Evolutionary conservation across 148 eudicot species (phyloP).

Genomic region (Rhododendron henanense): DNA sequence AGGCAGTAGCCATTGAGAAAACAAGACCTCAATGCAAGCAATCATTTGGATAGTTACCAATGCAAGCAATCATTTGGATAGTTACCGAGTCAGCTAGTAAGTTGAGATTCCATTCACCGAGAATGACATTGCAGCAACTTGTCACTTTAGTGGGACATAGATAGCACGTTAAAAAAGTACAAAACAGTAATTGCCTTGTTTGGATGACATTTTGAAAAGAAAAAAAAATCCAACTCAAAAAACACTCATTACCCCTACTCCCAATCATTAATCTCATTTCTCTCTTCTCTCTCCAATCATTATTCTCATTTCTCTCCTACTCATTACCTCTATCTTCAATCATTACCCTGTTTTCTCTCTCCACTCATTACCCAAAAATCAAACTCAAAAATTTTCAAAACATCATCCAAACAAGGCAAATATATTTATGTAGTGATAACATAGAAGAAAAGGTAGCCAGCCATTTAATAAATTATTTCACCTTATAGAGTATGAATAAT

Average conservation of each 20-base stretch:
- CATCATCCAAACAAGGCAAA: too few relatives aligned
- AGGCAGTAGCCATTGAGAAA: conserved; percentile 1
- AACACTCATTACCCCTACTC: too few relatives aligned
- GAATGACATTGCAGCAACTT: background rate
- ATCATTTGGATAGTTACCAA: background rate
- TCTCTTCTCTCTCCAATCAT: too few relatives aligned
- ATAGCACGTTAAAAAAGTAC: background rate
- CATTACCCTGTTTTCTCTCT: too few relatives aligned
- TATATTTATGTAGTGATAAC: background rate
- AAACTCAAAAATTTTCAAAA: too few relatives aligned
- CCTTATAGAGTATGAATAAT: background rate
- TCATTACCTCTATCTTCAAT: too few relatives aligned
- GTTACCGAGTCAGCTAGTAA: background rate
- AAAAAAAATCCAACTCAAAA: too few relatives aligned
- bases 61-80: background rate
- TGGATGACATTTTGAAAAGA: too few relatives aligned
- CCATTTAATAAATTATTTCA: background rate
- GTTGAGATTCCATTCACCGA: background rate
- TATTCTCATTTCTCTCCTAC: too few relatives aligned
- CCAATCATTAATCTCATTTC: too few relatives aligned
- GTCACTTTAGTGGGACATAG: background rate
- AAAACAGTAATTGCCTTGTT: background rate
- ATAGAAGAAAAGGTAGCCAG: background rate
- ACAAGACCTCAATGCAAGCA: background rate
- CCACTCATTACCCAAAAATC: too few relatives aligned